Percentiles rank a stretch among this genome's conserved stretches.
Evolutionary conservation across 2,329 filamentous ascomycete species (phyloP).

Genomic region (Xylaria sp.): DNA sequence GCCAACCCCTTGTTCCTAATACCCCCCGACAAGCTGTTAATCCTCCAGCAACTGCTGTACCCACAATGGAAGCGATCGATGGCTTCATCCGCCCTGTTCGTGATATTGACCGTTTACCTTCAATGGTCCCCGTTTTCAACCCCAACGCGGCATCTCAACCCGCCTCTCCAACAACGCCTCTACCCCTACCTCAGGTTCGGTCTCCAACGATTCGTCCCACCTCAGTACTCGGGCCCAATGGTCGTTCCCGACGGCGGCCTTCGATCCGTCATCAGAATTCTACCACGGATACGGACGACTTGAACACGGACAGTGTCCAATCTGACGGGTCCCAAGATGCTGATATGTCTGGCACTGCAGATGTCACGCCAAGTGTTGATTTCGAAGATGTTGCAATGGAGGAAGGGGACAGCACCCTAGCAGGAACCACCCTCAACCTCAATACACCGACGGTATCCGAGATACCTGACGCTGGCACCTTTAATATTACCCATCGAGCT

Average conservation of each 20-base stretch:
- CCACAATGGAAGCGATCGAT: constrained; percentile 71
- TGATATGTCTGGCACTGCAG: constrained; percentile 79
- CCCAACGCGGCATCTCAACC: constrained; percentile 83
- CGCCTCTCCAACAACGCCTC: constrained; percentile 85
- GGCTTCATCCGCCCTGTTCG: constrained; percentile 81
- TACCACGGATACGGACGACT: constrained; percentile 86
- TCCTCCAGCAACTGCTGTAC: constrained; percentile 69
- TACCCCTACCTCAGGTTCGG: constrained; percentile 68
- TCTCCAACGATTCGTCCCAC: constrained; percentile 61
- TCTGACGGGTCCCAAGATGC: constrained; percentile 79
- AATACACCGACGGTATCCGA: constrained; percentile 81
- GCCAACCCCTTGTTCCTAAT: constrained; percentile 53
- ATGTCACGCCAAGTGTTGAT: constrained; percentile 80
- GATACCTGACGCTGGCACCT: constrained; percentile 84
- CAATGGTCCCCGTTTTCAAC: constrained; percentile 75
- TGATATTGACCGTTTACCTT: constrained; percentile 81
- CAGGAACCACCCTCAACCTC: constrained; percentile 74
- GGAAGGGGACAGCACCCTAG: constrained; percentile 79
- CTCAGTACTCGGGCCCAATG: constrained; percentile 58
- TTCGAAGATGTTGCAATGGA: constrained; percentile 84
- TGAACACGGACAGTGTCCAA: constrained; percentile 80
- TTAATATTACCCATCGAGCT: constrained; percentile 89
- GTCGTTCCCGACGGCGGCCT: constrained; percentile 71
- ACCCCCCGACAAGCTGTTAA: constrained; percentile 62
- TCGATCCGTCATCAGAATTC: constrained; percentile 91